These are phyloP conservation scores for Daldinia vernicosa DNA, from an alignment of 495 filamentous ascomycete species.

Conservation along the genomic window DNA sequence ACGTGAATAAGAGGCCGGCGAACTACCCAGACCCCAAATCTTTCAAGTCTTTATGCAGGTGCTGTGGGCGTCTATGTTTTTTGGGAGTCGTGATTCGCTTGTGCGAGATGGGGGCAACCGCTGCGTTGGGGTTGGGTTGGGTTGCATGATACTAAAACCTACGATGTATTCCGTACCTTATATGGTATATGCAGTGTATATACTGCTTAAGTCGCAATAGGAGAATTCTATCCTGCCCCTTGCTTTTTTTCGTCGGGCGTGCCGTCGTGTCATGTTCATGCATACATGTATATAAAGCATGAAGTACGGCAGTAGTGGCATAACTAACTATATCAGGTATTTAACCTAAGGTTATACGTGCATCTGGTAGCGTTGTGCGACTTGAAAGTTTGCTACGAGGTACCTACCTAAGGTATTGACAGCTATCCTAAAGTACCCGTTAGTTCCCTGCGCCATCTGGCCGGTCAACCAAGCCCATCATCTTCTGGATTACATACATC, in stretches of 20 bases:
- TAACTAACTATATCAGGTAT: too few species aligned
- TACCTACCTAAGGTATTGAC: too few species aligned
- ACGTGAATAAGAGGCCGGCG: not conserved
- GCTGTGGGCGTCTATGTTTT: constrained; percentile 13
- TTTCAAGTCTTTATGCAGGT: constrained; percentile 22
- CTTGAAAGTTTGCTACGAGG: constrained; percentile 16
- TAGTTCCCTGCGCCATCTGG: constrained; percentile 12
- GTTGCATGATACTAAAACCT: constrained; percentile 2
- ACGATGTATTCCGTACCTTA: not conserved
- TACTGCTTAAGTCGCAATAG: not conserved
- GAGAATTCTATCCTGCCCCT: constrained; percentile 34
- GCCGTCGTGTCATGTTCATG: constrained; percentile 35
- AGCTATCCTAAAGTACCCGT: not conserved
- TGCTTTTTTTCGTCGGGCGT: constrained; percentile 19
- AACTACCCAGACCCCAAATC: constrained; percentile 17
- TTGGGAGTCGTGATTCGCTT: constrained; percentile 19
- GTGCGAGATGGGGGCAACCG: constrained; percentile 13
- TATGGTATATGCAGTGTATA: not conserved
- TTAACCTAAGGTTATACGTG: not conserved
- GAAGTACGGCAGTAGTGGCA: constrained; percentile 10
- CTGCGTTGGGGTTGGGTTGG: constrained; percentile 2
- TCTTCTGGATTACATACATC: too few species aligned
- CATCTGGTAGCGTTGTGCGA: constrained; percentile 4
- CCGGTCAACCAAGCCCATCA: not conserved
- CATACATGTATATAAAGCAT: constrained; percentile 12